phyloP scores from a whole-genome alignment of 306 rosid species.

The Ceratonia siliqua region DNA sequence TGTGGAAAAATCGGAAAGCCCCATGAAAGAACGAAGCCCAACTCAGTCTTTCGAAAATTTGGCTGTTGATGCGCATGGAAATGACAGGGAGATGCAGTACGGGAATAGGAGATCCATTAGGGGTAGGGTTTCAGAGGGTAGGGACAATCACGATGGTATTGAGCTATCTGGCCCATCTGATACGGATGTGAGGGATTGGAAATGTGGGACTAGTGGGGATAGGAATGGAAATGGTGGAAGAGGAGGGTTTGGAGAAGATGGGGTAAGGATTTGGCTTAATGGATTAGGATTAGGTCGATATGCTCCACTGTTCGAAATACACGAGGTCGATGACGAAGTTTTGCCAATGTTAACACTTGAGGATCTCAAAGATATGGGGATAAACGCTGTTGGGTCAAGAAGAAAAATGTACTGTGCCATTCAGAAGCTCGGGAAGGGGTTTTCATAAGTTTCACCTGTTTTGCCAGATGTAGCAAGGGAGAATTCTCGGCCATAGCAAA shows the following conservation, averaged over 20 bases:
- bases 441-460: slow-evolving; percentile 51
- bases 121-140: slow-evolving; percentile 63
- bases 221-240: slow-evolving; percentile 61
- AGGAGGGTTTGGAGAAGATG: slow-evolving; percentile 73
- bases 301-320: slow-evolving; percentile 90
- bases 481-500: slow-evolving; percentile 55
- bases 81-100: slow-evolving; percentile 53
- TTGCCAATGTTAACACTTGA: slow-evolving; percentile 84
- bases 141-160: slow-evolving; percentile 67
- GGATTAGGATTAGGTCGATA: slow-evolving; percentile 87
- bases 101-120: slow-evolving; percentile 63
- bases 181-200: slow-evolving; percentile 73
- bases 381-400: slow-evolving; percentile 82
- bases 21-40: slow-evolving; percentile 72
- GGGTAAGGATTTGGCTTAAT: slow-evolving; percentile 88
- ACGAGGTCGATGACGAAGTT: slow-evolving; percentile 94
- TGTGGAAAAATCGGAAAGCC: slow-evolving; percentile 77
- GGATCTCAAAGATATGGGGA: slow-evolving; percentile 93
- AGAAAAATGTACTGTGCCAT: slow-evolving; percentile 88
- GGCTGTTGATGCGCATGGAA: slow-evolving; percentile 66
- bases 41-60: slow-evolving; percentile 71
- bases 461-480: slow-evolving; percentile 26
- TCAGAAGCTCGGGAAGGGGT: slow-evolving; percentile 92
- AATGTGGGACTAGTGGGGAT: slow-evolving; percentile 50
- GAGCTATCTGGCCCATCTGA: slow-evolving; percentile 88